Conservation (phyloP, 495 filamentous ascomycete genomes). For the Daldinia bambusicola region DNA sequence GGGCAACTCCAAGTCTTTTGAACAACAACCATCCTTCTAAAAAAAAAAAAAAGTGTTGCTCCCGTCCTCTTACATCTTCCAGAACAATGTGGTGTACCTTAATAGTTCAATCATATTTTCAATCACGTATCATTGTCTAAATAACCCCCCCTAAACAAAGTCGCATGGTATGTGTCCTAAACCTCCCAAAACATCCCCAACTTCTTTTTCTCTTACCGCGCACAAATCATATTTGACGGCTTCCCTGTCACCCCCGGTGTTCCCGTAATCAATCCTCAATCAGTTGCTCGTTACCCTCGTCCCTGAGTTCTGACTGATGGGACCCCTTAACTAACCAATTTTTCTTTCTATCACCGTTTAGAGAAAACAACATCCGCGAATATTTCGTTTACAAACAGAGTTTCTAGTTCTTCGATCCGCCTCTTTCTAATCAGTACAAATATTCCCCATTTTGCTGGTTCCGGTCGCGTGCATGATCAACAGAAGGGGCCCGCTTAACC, state of each 20-base stretch:
- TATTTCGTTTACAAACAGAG: conserved; percentile 3
- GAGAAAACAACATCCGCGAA: conserved; percentile 33
- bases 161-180: conserved; percentile 40
- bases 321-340: conserved; percentile 34
- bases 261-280: conserved; percentile 27
- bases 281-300: conserved; percentile 26
- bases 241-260: conserved; percentile 26
- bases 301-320: not conserved
- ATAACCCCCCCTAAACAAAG: conserved; percentile 21
- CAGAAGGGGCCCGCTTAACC: conserved; percentile 32
- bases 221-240: conserved; percentile 33
- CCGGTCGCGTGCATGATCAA: conserved; percentile 42
- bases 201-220: conserved; percentile 23
- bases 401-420: conserved; percentile 23
- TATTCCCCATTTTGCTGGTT: conserved; percentile 22
- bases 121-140: conserved; percentile 27
- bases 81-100: conserved; percentile 8
- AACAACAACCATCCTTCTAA: conserved; percentile 16
- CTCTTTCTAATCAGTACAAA: conserved; percentile 11
- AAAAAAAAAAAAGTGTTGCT: not conserved
- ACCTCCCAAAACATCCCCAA: not conserved
- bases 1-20: conserved; percentile 33
- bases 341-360: conserved; percentile 19
- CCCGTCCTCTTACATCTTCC: conserved; percentile 24
- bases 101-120: conserved; percentile 31